A percentile compares a stretch with the other conserved stretches of the same genome.
These are phyloP conservation scores for Phytopythium boreale DNA, from an alignment of 352 stramenopile genomes.

Conservation along the genomic window DNA sequence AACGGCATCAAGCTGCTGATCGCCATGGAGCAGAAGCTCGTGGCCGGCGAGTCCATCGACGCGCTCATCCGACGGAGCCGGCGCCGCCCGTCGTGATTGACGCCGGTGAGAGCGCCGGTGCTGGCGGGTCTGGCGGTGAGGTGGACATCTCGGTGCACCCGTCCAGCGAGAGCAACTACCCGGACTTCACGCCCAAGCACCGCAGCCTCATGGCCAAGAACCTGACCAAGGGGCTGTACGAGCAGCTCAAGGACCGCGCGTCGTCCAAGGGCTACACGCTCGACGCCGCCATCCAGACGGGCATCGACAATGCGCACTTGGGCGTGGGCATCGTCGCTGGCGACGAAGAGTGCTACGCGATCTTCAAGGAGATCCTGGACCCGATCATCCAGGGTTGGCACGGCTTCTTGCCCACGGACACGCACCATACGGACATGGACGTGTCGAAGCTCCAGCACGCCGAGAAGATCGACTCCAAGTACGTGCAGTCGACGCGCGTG, in stretches of 20 bases:
- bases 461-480: constrained; percentile 69
- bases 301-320: constrained; percentile 78
- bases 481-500: constrained; percentile 92
- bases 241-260: constrained; percentile 70
- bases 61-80: constrained; percentile 59
- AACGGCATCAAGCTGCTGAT: constrained; percentile 86
- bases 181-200: constrained; percentile 80
- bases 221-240: constrained; percentile 77
- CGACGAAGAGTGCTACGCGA: constrained; percentile 78
- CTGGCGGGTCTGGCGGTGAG: constrained; percentile 15
- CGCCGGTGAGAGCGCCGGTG: constrained; percentile 21
- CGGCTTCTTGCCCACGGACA: constrained; percentile 75
- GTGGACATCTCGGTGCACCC: constrained; percentile 52
- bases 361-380: constrained; percentile 85
- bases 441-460: constrained; percentile 66
- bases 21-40: constrained; percentile 85
- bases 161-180: constrained; percentile 70
- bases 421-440: constrained; percentile 83
- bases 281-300: constrained; percentile 84
- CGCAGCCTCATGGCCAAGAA: constrained; percentile 86
- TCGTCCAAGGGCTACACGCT: constrained; percentile 82
- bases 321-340: constrained; percentile 82
- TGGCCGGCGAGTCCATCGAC: constrained; percentile 62
- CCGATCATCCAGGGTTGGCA: constrained; percentile 87
- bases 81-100: constrained; percentile 58